Evolutionary conservation across 2,329 filamentous ascomycete genomes (phyloP).

Genomic region (Cercospora brassicicola): DNA sequence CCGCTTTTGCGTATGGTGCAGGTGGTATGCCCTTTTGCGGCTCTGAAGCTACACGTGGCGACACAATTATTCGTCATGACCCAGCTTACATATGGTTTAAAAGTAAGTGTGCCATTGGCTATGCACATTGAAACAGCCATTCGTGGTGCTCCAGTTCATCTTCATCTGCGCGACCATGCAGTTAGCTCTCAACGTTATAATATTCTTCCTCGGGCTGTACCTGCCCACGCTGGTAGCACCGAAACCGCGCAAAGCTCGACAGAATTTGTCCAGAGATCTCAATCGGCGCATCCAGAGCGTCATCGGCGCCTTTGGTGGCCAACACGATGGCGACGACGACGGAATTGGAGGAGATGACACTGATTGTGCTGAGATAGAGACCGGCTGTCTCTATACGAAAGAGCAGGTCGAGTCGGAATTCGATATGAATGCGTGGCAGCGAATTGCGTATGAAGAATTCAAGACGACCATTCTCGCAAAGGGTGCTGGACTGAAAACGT

Average conservation of each 20-base stretch:
- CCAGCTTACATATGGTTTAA: not conserved
- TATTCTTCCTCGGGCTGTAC: slow-evolving; percentile 24
- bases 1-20: slow-evolving; percentile 11
- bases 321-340: not conserved
- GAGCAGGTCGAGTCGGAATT: slow-evolving; percentile 23
- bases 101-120: not conserved
- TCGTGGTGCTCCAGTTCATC: not conserved
- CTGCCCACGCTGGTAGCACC: slow-evolving; percentile 20
- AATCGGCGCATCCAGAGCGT: slow-evolving; percentile 3
- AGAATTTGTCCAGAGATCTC: slow-evolving; percentile 14
- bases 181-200: slow-evolving; percentile 22
- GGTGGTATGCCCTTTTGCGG: not conserved
- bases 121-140: not conserved
- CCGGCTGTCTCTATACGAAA: slow-evolving; percentile 10
- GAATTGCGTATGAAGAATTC: slow-evolving; percentile 27
- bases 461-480: slow-evolving; percentile 27
- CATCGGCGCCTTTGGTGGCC: not conserved
- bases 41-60: slow-evolving; percentile 10
- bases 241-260: slow-evolving; percentile 19
- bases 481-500: slow-evolving; percentile 24
- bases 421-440: slow-evolving; percentile 27
- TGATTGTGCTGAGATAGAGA: not conserved
- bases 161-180: slow-evolving; percentile 17
- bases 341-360: not conserved
- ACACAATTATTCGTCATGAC: slow-evolving; percentile 6